A percentile compares a stretch with the other conserved stretches of the same genome.
Evolutionary conservation across 2,329 filamentous ascomycete genomes (phyloP).

Genomic region (Helminthosporium solani): DNA sequence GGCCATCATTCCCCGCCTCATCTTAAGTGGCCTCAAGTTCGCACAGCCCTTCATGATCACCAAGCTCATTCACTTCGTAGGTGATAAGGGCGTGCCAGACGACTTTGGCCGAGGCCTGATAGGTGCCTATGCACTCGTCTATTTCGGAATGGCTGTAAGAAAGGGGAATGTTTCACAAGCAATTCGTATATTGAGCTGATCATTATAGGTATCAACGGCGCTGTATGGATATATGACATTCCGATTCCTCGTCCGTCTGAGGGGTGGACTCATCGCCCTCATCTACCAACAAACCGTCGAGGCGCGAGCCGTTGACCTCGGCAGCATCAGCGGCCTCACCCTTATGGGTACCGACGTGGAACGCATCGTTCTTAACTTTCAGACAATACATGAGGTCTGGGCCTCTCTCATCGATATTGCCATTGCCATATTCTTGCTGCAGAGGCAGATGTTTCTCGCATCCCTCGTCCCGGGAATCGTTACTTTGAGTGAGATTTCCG

Average conservation of each 20-base stretch:
- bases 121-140: conserved; percentile 9
- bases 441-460: conserved; percentile 9
- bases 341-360: conserved; percentile 16
- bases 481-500: conserved; percentile 5
- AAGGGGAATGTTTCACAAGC: not conserved
- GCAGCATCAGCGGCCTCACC: conserved; percentile 5
- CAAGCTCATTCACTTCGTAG: conserved; percentile 8
- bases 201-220: conserved; percentile 5
- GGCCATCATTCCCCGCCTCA: conserved; percentile 10
- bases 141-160: conserved; percentile 14
- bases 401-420: conserved; percentile 9
- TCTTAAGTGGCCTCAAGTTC: conserved; percentile 8
- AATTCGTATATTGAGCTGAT: conserved; percentile 4
- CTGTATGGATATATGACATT: conserved; percentile 9
- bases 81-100: conserved; percentile 5
- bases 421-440: conserved; percentile 12
- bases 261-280: conserved; percentile 10
- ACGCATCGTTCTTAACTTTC: conserved; percentile 10
- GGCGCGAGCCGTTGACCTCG: conserved; percentile 7
- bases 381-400: conserved; percentile 13
- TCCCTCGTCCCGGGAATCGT: conserved; percentile 9
- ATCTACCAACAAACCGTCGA: conserved; percentile 12
- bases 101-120: conserved; percentile 11
- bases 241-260: conserved; percentile 9
- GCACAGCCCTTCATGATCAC: conserved; percentile 13